Evolutionary conservation across 2,329 filamentous ascomycete genomes (phyloP), one percentile per base, ranked within the genome.

Genomic region (Aspergillus sp.): DNA sequence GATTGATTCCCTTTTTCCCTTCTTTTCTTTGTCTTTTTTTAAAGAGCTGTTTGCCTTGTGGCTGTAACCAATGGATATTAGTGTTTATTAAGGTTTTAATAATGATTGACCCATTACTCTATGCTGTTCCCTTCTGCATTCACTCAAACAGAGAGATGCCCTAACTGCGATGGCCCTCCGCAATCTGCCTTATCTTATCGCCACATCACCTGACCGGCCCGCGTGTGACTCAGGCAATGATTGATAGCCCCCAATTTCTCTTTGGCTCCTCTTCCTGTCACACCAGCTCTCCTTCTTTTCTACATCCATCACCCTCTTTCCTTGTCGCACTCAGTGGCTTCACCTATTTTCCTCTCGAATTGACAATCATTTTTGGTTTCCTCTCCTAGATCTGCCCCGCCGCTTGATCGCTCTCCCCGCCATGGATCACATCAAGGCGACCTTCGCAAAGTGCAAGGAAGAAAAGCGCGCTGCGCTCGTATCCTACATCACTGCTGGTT

Each of bases 401-500:
- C 30, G 41, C 17, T 27, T 43, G 17, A 43, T 32, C 42, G 37
- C 54, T 46, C 48, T 50, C 51, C 42, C 47, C 54, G 67, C 45
- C 41, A 76, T 77, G 74, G 78, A 81, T 47, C 69, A 65, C 33
- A 74, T 82, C 52, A 81, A 79, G 62, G 60, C 70, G 49, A 76
- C 76, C 3, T 82, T 82, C 60, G 77, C 76, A 46, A 72, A 72
- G 67, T 80, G 77, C 69, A 80, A 79, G 62, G 66, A 72, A 56
- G 76, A 81, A 58, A 71, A 62, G 55, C 67, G 93, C 80, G 76
- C 88, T 57, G 91, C 93, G 44, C 79, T 98, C 53, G 88, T 98
- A 55, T 90, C 90, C 23, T 98, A 98, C 77, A 89, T 96, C 65
- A 98, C 93, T 22, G 90, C 91, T 49, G 93, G 93, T 48, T 98